Evolutionary conservation across 345 rosid species (phyloP), one percentile per base, ranked within the genome.

Genomic region (Eucalyptus sp.): DNA sequence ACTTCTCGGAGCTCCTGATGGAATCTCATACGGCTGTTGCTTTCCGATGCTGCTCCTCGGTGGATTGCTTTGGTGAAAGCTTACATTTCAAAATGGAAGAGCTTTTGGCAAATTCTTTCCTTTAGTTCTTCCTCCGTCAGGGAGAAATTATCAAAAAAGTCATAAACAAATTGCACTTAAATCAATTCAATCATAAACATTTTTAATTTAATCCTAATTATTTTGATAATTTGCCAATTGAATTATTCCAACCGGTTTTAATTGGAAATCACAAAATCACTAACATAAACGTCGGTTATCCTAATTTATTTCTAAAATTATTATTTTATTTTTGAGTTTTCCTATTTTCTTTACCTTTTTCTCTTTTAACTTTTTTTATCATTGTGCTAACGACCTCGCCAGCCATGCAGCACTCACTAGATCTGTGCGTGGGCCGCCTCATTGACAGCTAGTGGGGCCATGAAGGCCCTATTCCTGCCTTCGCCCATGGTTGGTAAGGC

Each of bases 361-460:
- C 1, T 52, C 58, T 52, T 3, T 7, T 52, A 52, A 52, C 8
- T 18, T 52, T 52, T 52, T 50, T 52, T 18, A 18, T 52, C 2
- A 18, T 52, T 18, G 58, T 52, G 24, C 0, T 52, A 0, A 52
- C 1, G 5, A 52, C 4, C 24, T 0, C 25, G 0, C 10, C 0
- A 52, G 0, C 2, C 2, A 0, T 0, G 10, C 5, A 52, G 0
- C 58, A 52, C 58, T 52, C 0, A 5, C 24, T 52, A 52, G 58
- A 52, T 52, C 0, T 52, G 0, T 52, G 58, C 0, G 0, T 52
- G 58, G 25, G 24, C 58, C 0, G 0, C 58, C 0, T 52, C 24
- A 52, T 0, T 0, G 1, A 52, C 24, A 0, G 2, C 0, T 52
- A 52, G 58, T 52, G 58, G 0, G 58, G 24, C 58, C 58, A 52